phyloP scores from a whole-genome alignment of 306 rosid genomes.

The Gleditsia sinensis region DNA sequence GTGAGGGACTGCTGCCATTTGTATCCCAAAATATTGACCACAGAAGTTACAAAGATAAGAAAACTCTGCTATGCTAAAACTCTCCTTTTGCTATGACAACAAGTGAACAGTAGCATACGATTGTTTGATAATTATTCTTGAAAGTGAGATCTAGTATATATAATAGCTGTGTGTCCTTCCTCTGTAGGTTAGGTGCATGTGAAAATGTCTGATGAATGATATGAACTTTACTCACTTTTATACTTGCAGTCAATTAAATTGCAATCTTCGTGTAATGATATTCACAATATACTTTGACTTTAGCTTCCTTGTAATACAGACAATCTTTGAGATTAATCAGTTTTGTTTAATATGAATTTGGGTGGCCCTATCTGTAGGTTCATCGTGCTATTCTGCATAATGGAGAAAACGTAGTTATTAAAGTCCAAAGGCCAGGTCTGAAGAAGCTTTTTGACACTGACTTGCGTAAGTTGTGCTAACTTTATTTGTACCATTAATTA shows the following conservation, averaged over 20 bases:
- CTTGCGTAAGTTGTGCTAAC: conserved; percentile 62
- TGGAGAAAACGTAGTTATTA: conserved; percentile 86
- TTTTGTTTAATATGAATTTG: conserved; percentile 19
- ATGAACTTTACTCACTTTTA: background rate
- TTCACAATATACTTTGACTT: background rate
- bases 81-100: no score
- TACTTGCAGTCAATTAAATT: background rate
- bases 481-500: conserved; percentile 16
- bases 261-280: conserved; percentile 4
- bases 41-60: no score
- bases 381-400: conserved; percentile 92
- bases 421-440: conserved; percentile 96
- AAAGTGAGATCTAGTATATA: background rate
- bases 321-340: conserved; percentile 14
- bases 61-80: no score
- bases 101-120: no score
- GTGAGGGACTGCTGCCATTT: no score
- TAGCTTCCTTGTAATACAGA: conserved; percentile 1
- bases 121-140: background rate
- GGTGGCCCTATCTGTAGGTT: conserved; percentile 52
- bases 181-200: background rate
- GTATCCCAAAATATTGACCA: no score
- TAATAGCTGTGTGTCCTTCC: background rate
- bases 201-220: background rate
- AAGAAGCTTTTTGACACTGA: conserved; percentile 97